Evolutionary conservation across 1,284 basidiomycete species (phyloP).

Genomic region (Anthracocystis setariae): DNA sequence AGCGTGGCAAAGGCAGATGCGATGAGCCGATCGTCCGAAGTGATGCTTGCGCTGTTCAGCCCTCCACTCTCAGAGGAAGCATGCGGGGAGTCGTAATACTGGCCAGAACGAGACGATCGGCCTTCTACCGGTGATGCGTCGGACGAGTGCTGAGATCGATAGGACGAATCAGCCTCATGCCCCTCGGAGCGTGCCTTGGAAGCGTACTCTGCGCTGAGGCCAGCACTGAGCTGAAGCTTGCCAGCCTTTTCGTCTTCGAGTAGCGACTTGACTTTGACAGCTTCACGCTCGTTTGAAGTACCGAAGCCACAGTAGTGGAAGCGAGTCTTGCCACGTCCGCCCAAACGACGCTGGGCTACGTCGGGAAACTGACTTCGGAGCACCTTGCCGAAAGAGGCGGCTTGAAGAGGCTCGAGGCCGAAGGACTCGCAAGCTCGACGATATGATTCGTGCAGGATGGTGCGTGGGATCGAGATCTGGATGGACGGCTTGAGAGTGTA

Average conservation of each 20-base stretch:
- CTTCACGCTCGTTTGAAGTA: conserved; percentile 50
- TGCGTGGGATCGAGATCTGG: conserved; percentile 51
- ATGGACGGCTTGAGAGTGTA: conserved; percentile 52
- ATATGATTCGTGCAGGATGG: conserved; percentile 52
- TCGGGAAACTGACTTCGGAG: conserved; percentile 50
- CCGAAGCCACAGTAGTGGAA: conserved; percentile 55
- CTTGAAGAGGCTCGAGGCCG: conserved; percentile 46
- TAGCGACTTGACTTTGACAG: conserved; percentile 47
- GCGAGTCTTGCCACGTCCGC: conserved; percentile 51
- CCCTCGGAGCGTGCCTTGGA: conserved; percentile 30
- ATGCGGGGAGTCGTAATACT: conserved; percentile 28
- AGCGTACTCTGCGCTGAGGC: conserved; percentile 41
- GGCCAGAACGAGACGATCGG: conserved; percentile 6
- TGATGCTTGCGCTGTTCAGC: conserved; percentile 10
- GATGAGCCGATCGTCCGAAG: conserved; percentile 32
- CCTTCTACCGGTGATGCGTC: conserved; percentile 20
- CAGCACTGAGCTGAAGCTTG: conserved; percentile 46
- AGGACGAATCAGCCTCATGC: conserved; percentile 25
- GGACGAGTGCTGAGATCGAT: conserved; percentile 13
- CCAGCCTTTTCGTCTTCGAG: conserved; percentile 52
- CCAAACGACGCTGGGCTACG: conserved; percentile 42
- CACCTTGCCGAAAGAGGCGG: conserved; percentile 52
- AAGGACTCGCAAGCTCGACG: conserved; percentile 47
- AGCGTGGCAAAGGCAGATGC: conserved; percentile 48
- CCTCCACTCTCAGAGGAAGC: conserved; percentile 24